These are phyloP conservation scores for Claviceps arundinis DNA, from an alignment of 2,329 filamentous ascomycete genomes.

Conservation along the genomic window DNA sequence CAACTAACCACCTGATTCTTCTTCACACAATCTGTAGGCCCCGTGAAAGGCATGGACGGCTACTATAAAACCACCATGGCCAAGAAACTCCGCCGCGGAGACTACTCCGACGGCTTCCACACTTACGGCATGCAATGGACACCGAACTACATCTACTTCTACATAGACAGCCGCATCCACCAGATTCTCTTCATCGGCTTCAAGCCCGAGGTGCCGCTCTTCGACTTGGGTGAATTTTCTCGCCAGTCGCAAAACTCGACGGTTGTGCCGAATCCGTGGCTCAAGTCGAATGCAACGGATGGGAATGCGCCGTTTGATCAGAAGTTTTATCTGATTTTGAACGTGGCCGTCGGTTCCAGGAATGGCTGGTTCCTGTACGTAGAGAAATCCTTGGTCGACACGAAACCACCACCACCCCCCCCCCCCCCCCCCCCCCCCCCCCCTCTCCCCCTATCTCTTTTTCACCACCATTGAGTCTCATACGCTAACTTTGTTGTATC, in stretches of 20 bases:
- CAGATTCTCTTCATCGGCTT: constrained; percentile 27
- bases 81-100: constrained; percentile 20
- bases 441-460: too few relatives aligned
- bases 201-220: constrained; percentile 21
- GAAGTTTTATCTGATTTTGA: constrained; percentile 36
- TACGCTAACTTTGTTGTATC: too few relatives aligned
- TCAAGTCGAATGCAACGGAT: constrained; percentile 18
- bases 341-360: constrained; percentile 34
- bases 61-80: constrained; percentile 22
- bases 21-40: constrained; percentile 7
- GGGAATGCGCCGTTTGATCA: constrained; percentile 38
- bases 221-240: constrained; percentile 28
- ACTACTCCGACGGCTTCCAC: constrained; percentile 30
- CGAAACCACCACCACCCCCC: too few relatives aligned
- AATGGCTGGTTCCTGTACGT: constrained; percentile 34
- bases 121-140: constrained; percentile 41
- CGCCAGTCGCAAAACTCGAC: constrained; percentile 27
- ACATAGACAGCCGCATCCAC: constrained; percentile 30
- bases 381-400: too few relatives aligned
- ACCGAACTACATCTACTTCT: constrained; percentile 38
- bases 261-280: constrained; percentile 31
- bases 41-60: constrained; percentile 15
- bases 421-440: too few relatives aligned
- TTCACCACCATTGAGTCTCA: background rate
- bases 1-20: background rate